Evolutionary conservation across 805 yeast species (phyloP).

Genomic region (Candida lessepsii): DNA sequence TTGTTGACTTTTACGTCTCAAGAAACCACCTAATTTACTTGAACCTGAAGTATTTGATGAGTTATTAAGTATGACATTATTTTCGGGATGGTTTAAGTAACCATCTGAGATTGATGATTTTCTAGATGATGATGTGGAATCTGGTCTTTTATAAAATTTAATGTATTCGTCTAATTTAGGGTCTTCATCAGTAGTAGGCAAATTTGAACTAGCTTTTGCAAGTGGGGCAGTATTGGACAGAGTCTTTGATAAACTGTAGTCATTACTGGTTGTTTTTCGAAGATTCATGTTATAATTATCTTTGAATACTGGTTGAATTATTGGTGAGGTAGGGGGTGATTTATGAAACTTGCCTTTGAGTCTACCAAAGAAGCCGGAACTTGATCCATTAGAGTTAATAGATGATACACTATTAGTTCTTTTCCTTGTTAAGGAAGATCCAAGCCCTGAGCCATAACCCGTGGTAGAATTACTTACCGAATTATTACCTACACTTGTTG

Average conservation of each 20-base stretch:
- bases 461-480: not conserved
- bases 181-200: conserved; percentile 16
- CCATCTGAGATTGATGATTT: conserved; percentile 15
- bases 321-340: conserved; percentile 16
- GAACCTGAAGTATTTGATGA: not conserved
- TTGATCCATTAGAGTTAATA: conserved; percentile 11
- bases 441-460: not conserved
- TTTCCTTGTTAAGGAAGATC: conserved; percentile 5
- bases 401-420: conserved; percentile 12
- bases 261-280: conserved; percentile 7
- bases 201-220: not conserved
- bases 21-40: conserved; percentile 27
- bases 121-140: conserved; percentile 18
- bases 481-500: not conserved
- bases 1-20: conserved; percentile 24
- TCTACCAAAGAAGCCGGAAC: conserved; percentile 29
- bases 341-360: conserved; percentile 33
- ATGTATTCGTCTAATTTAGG: conserved; percentile 39
- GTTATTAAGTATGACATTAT: not conserved
- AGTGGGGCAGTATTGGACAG: not conserved
- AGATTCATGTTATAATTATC: conserved; percentile 14
- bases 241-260: conserved; percentile 7
- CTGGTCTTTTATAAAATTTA: conserved; percentile 29
- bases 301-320: conserved; percentile 10
- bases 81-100: not conserved